phyloP scores from a whole-genome alignment of 2,329 filamentous ascomycete species.

The Polychaeton citri region DNA sequence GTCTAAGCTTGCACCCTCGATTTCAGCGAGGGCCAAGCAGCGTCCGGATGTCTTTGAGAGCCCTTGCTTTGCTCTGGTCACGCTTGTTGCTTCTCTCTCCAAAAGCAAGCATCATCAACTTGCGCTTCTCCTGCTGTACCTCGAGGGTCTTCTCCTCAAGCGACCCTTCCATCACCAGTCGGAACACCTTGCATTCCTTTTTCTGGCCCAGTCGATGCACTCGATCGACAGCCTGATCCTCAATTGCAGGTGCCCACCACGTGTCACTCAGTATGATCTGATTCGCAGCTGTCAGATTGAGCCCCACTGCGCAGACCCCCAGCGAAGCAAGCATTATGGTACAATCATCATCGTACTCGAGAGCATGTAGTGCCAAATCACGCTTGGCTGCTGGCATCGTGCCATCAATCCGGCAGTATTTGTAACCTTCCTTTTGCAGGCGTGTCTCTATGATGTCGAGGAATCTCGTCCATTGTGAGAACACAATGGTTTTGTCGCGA shows the following conservation, averaged over 20 bases:
- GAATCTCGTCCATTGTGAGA: slow-evolving; percentile 67
- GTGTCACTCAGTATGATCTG: slow-evolving; percentile 73
- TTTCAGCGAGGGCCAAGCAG: slow-evolving; percentile 17
- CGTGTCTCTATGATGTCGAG: slow-evolving; percentile 59
- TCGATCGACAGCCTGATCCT: slow-evolving; percentile 81
- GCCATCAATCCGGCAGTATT: slow-evolving; percentile 64
- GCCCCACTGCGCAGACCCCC: slow-evolving; percentile 68
- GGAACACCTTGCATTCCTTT: slow-evolving; percentile 63
- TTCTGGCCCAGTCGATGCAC: slow-evolving; percentile 79
- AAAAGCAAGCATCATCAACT: slow-evolving; percentile 66
- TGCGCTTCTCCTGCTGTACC: slow-evolving; percentile 66
- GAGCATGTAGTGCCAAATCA: slow-evolving; percentile 55
- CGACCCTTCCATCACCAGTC: slow-evolving; percentile 65
- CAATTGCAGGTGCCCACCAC: slow-evolving; percentile 89
- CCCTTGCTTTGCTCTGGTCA: slow-evolving; percentile 39
- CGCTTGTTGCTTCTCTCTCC: slow-evolving; percentile 49
- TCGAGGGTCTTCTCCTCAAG: slow-evolving; percentile 71
- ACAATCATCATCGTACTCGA: slow-evolving; percentile 54
- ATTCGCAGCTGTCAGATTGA: slow-evolving; percentile 76
- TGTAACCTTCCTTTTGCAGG: slow-evolving; percentile 46
- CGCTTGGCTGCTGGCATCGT: slow-evolving; percentile 58
- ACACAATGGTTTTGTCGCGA: slow-evolving; percentile 57
- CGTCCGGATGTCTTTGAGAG: slow-evolving; percentile 29
- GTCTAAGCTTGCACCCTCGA: too few species aligned
- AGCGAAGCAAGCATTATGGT: slow-evolving; percentile 72